Evolutionary conservation across 192 early-diverging fungal genomes (phyloP), one percentile per base, ranked within the genome.

Genomic region (Phlyctochytrium arcticum): DNA sequence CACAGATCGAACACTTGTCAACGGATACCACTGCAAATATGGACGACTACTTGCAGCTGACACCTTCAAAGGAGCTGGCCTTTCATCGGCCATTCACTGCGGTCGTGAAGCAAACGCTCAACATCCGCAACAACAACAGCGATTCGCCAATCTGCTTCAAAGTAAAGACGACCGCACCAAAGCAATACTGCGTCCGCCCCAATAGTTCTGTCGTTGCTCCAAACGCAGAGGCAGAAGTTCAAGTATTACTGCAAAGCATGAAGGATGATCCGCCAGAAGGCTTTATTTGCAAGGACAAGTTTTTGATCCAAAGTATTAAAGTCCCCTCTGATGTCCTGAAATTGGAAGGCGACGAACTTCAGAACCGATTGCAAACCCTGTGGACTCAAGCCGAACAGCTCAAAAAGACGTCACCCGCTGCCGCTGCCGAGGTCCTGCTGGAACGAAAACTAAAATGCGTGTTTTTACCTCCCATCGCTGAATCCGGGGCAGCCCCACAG

Each of bases 161-260:
- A 71, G 90, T 99, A 69, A 99, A 99, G 65, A 99, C 96, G 17
- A 99, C 96, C 7, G 96, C 96, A 2, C 96, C 96, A 36, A 95
- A 92, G 76, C 88, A 92, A 62, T 99, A 95, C 74, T 96, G 92
- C 69, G 96, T 99, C 35, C 83, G 92, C 21, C 94, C 96, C 42
- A 98, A 96, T 72, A 84, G 88, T 29, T 94, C 93, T 15, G 75
- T 83, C 35, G 84, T 98, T 54, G 81, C 81, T 26, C 81, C 94
- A 4, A 76, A 3, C 10, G 29, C 12, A 15, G 35, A 57, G 10
- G n/a, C 32, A 5, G 55, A 57, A n/a, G 85, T 98, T 7, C 87
- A 92, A 77, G 92, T 95, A 15, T 75, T 93, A 53, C 78, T 95
- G 64, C 94, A 98, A 73, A 86, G 91, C 8, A 88, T 93, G 82